Evolutionary conservation across 345 rosid genomes (phyloP), one percentile per base, ranked within the genome.

Genomic region (Eucalyptus curtisii): DNA sequence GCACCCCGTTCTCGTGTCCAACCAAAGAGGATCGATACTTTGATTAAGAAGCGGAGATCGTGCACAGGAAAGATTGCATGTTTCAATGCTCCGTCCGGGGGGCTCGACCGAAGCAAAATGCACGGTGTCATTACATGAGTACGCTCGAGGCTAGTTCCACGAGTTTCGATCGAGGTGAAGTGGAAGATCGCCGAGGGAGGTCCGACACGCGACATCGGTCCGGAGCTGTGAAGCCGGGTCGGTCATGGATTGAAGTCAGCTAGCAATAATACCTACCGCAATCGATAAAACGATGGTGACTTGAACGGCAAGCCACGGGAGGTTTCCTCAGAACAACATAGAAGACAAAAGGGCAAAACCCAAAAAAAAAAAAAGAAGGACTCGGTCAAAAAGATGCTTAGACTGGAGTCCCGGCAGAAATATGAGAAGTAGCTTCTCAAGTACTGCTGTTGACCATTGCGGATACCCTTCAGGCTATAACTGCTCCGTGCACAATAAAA

Each of bases 71-170:
- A 66, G 79, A 66, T 4, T 16, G 22, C 20, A 4, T 12, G 3
- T 68, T 68, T 33, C 11, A 9, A 2, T 68, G 4, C 13, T 17
- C 25, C 25, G 13, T 37, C 2, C 24, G 3, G 14, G 13, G 37
- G 3, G 7, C 81, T 19, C 7, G 4, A 37, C 7, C 25, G 4
- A 71, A 71, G 45, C 7, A 22, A 37, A 0, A 9, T 1, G 13
- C 81, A 5, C 11, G 13, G 7, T 71, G 25, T 31, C 42, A 0
- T 31, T 52, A 20, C 42, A 16, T 2, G 42, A 31, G 79, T 4
- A 8, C 10, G 79, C 42, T 68, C 11, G 13, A 31, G 22, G 37
- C 42, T 16, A 4, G 79, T 16, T 68, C 22, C 42, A 4, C 5
- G 10, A 31, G 22, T 68, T 16, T 8, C 6, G 33, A 31, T 9